Conservation (phyloP, 192 early-diverging fungal species). For the Linnemannia exigua region DNA sequence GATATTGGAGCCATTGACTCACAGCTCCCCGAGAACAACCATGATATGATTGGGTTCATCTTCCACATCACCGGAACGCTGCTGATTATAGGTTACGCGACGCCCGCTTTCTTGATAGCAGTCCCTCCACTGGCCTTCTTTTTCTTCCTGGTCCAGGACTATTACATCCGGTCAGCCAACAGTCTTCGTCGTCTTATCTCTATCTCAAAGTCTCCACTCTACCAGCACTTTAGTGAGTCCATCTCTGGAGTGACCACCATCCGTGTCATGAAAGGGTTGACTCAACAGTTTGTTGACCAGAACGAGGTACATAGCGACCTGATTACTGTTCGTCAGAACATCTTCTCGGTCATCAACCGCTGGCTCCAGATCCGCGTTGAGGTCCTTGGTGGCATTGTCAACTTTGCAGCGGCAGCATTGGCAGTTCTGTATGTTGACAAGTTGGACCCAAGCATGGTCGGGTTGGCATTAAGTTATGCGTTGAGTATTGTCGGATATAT, state of each 20-base stretch:
- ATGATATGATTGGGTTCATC: slow-evolving; percentile 50
- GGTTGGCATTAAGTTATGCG: slow-evolving; percentile 82
- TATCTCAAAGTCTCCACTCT: slow-evolving; percentile 81
- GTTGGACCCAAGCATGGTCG: slow-evolving; percentile 79
- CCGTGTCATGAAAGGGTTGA: slow-evolving; percentile 73
- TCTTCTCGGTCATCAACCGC: slow-evolving; percentile 69
- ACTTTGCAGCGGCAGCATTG: slow-evolving; percentile 81
- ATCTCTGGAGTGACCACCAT: slow-evolving; percentile 70
- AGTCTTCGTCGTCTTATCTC: slow-evolving; percentile 87
- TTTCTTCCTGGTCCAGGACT: slow-evolving; percentile 62
- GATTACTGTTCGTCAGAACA: background rate
- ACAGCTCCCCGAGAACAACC: slow-evolving; percentile 61
- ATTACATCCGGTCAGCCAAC: slow-evolving; percentile 78
- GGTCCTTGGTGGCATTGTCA: slow-evolving; percentile 70
- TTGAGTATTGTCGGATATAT: slow-evolving; percentile 79
- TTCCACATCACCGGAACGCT: slow-evolving; percentile 44
- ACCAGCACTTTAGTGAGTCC: slow-evolving; percentile 75
- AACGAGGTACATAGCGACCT: background rate
- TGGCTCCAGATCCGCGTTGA: slow-evolving; percentile 73
- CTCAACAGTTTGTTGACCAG: background rate
- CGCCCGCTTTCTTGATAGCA: slow-evolving; percentile 56
- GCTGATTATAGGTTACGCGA: slow-evolving; percentile 51
- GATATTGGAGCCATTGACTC: slow-evolving; percentile 86
- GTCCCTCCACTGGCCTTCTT: slow-evolving; percentile 62
- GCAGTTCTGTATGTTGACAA: slow-evolving; percentile 70